Evolutionary conservation across 352 stramenopile species (phyloP).

Genomic region (Pythium phragmiticola): DNA sequence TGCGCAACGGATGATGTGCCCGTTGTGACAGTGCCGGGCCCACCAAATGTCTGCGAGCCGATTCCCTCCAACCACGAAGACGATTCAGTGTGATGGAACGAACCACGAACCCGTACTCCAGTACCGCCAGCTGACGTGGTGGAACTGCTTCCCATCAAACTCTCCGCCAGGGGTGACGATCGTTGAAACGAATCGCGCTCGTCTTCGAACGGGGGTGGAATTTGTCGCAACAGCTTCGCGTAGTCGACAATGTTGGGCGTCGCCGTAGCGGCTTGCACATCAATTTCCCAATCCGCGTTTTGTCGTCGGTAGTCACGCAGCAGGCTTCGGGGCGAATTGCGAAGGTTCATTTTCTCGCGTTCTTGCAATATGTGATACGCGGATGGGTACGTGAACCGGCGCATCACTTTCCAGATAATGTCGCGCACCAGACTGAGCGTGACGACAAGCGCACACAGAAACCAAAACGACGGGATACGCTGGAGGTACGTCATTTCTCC

Average conservation of each 20-base stretch:
- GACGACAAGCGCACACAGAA: constrained; percentile 57
- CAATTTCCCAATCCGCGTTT: constrained; percentile 24
- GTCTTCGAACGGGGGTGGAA: constrained; percentile 40
- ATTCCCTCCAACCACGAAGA: constrained; percentile 15
- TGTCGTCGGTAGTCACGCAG: constrained; percentile 28
- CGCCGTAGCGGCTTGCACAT: constrained; percentile 32
- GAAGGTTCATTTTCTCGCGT: constrained; percentile 58
- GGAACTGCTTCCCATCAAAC: constrained; percentile 40
- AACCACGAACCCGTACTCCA: constrained; percentile 56
- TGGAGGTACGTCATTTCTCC: constrained; percentile 74
- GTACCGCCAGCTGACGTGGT: constrained; percentile 20
- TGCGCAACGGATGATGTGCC: background rate
- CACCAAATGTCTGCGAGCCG: background rate
- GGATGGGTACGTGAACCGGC: constrained; percentile 57
- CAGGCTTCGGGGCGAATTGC: constrained; percentile 59
- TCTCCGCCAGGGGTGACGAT: constrained; percentile 58
- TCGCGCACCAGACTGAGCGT: constrained; percentile 66
- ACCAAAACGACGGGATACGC: constrained; percentile 57
- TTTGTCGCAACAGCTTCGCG: constrained; percentile 43
- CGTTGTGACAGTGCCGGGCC: background rate
- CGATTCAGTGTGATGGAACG: constrained; percentile 39
- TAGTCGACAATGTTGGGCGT: constrained; percentile 44
- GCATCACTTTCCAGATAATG: constrained; percentile 70
- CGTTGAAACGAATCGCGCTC: constrained; percentile 54
- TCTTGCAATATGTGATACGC: constrained; percentile 82